Percentiles rank a stretch among this genome's conserved stretches.
Evolutionary conservation across 2,329 filamentous ascomycete species (phyloP).

Genomic region (Scedosporium minutisporum): DNA sequence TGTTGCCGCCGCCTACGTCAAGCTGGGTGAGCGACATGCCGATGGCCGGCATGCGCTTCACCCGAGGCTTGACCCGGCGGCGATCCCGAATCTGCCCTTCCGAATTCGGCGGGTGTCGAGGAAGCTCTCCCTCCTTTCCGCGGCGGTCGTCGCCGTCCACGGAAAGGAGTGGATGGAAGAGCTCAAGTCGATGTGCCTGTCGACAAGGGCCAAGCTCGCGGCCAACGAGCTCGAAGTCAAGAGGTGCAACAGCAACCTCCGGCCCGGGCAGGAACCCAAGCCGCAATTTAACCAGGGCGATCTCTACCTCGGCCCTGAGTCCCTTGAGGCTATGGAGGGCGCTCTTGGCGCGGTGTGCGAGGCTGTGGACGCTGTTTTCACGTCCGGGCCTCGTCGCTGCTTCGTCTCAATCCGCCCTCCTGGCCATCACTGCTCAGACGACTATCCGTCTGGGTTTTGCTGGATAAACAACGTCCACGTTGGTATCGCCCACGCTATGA

Average conservation of each 20-base stretch:
- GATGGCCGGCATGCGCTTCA: slow-evolving; percentile 60
- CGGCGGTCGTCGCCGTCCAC: slow-evolving; percentile 82
- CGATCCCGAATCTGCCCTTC: slow-evolving; percentile 61
- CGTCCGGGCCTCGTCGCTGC: slow-evolving; percentile 56
- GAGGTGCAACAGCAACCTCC: slow-evolving; percentile 32
- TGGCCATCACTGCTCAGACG: slow-evolving; percentile 87
- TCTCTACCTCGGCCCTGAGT: slow-evolving; percentile 81
- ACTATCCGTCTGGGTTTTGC: slow-evolving; percentile 89
- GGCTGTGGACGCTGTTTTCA: slow-evolving; percentile 78
- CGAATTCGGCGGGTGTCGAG: slow-evolving; percentile 74
- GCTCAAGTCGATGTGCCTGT: slow-evolving; percentile 72
- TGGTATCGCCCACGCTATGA: slow-evolving; percentile 81
- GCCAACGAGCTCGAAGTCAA: slow-evolving; percentile 56
- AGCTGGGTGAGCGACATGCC: slow-evolving; percentile 71
- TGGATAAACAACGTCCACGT: slow-evolving; percentile 99
- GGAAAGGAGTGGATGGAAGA: slow-evolving; percentile 91
- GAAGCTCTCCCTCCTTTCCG: slow-evolving; percentile 59
- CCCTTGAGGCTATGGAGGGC: slow-evolving; percentile 77
- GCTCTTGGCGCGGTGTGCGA: slow-evolving; percentile 90
- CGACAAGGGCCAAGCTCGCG: slow-evolving; percentile 69
- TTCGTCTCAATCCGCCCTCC: slow-evolving; percentile 91
- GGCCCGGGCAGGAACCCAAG: slow-evolving; percentile 20
- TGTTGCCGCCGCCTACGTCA: slow-evolving; percentile 77
- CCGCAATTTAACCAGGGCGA: slow-evolving; percentile 75
- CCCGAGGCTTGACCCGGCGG: slow-evolving; percentile 45